A percentile compares a stretch with the other conserved stretches of the same genome.
phyloP scores from a whole-genome alignment of 257 asterid genomes.

The Nicotiana paniculata region DNA sequence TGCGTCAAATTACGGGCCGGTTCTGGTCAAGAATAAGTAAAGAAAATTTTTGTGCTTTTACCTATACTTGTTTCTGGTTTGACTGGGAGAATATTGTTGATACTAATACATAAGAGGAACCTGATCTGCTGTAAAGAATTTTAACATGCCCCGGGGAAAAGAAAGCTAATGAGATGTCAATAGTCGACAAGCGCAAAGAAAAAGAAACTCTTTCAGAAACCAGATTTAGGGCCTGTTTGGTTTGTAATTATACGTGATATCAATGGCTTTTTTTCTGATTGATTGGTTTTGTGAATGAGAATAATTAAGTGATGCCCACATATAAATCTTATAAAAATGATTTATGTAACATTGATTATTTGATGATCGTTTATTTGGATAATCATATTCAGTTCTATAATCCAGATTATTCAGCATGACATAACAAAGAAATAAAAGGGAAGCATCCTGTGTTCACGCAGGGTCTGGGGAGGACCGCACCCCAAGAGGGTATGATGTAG shows the following conservation, averaged over 20 bases:
- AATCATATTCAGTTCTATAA: background rate
- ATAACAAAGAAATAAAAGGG: no score
- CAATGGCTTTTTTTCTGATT: background rate
- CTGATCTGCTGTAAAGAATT: background rate
- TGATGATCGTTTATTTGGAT: background rate
- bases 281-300: background rate
- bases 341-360: background rate
- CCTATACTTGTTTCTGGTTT: background rate
- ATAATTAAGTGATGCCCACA: background rate
- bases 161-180: background rate
- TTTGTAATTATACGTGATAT: background rate
- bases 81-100: background rate
- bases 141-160: background rate
- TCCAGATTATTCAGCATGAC: no score
- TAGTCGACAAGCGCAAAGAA: background rate
- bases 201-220: background rate
- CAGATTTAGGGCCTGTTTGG: background rate
- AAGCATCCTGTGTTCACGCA: no score
- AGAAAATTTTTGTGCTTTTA: background rate
- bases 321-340: background rate
- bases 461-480: no score
- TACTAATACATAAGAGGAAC: background rate
- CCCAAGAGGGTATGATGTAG: no score
- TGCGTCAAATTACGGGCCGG: background rate
- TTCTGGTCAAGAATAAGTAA: background rate